A percentile compares a stretch with the other conserved stretches of the same genome.
Evolutionary conservation across 2,329 filamentous ascomycete species (phyloP).

Genomic region (Ophioceras dolichostomum): DNA sequence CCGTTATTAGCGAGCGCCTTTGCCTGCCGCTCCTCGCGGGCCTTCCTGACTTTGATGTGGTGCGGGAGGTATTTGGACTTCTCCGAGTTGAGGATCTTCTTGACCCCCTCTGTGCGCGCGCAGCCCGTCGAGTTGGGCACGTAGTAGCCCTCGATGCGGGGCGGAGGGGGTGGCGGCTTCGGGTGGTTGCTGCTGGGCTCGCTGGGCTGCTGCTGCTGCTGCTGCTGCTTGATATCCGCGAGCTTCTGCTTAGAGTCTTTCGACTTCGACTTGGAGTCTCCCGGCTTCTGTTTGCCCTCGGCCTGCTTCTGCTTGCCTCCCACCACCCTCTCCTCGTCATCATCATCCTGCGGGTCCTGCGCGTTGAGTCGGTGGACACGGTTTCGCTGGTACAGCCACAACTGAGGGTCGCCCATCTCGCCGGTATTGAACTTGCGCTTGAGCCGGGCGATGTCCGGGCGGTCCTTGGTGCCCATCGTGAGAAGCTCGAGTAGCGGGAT

Average conservation of each 20-base stretch:
- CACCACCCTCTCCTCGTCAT: constrained; percentile 1
- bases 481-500: constrained; percentile 31
- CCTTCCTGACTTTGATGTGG: constrained; percentile 90
- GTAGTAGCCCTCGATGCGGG: constrained; percentile 55
- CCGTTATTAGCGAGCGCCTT: constrained; percentile 28
- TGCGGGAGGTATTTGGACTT: constrained; percentile 98
- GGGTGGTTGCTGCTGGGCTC: constrained; percentile 12
- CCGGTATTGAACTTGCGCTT: constrained; percentile 31
- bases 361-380: constrained; percentile 44
- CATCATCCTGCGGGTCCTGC: constrained; percentile 13
- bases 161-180: constrained; percentile 18
- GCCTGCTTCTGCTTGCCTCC: no score
- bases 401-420: constrained; percentile 34
- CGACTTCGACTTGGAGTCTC: no score
- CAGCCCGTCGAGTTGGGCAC: constrained; percentile 76
- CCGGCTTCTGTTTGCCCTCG: no score
- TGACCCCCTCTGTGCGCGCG: constrained; percentile 83
- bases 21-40: constrained; percentile 80
- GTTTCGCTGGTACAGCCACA: constrained; percentile 46
- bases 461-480: constrained; percentile 29
- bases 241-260: no score
- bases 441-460: constrained; percentile 35
- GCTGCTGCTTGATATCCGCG: no score
- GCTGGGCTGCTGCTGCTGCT: constrained; percentile 1
- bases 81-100: constrained; percentile 92